A percentile compares a stretch with the other conserved stretches of the same genome.
Conservation (phyloP, 345 rosid species). For the Gossypium mustelinum region DNA sequence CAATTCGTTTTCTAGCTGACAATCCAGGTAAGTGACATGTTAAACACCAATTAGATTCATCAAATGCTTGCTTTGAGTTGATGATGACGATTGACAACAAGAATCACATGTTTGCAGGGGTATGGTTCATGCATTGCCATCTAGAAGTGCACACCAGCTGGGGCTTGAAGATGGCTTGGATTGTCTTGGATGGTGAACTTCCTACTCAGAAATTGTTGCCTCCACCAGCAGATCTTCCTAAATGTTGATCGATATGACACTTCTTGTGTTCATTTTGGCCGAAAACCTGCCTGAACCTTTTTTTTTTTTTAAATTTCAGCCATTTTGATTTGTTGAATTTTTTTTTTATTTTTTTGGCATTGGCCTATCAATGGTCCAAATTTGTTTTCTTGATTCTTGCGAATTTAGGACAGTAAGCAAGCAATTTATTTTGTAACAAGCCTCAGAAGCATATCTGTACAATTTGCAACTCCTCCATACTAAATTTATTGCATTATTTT, state of each 20-base stretch:
- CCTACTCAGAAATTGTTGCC: conserved; percentile 61
- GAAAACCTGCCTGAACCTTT: background rate
- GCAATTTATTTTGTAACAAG: background rate
- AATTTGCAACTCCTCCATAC: background rate
- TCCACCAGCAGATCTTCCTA: conserved; percentile 65
- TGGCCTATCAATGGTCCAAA: background rate
- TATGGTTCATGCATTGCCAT: conserved; percentile 81
- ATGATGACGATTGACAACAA: background rate
- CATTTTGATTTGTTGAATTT: background rate
- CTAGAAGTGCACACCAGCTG: conserved; percentile 76
- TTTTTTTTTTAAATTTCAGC: background rate
- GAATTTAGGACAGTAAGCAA: background rate
- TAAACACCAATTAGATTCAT: background rate
- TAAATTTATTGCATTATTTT: background rate
- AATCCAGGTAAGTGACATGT: conserved; percentile 55
- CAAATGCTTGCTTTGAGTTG: background rate
- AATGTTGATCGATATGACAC: conserved; percentile 33
- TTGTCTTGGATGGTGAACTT: conserved; percentile 60
- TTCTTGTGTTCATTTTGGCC: background rate
- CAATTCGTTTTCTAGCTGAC: conserved; percentile 62
- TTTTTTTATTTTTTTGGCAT: background rate
- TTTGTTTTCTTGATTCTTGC: conserved; percentile 2
- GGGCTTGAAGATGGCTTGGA: conserved; percentile 76
- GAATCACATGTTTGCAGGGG: conserved; percentile 27
- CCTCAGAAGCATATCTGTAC: background rate